Evolutionary conservation across 768 basidiomycete species (phyloP), one percentile per base, ranked within the genome.

Genomic region (Kwoniella botswanensis): DNA sequence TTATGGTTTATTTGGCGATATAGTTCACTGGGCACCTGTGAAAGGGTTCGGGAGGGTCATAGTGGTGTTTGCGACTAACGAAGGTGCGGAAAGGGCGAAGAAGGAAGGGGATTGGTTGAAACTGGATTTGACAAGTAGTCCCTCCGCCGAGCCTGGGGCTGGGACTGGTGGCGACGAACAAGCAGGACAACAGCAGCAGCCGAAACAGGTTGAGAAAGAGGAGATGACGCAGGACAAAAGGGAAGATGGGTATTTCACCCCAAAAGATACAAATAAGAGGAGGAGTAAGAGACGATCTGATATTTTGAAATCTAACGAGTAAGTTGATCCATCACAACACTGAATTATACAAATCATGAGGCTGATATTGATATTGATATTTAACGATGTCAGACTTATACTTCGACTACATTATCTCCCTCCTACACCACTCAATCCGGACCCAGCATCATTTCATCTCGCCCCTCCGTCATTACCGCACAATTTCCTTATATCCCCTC

Each of bases 401-500:
- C 68, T 82, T 63, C 76, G 78, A 70, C 76, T 83, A 54, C 76
- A 79, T 65, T 68, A 73, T 58, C 72, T 82, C 22, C 74, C 76
- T n/a, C 75, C 71, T 10, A 83, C 82, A 24, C 73, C 74, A 2
- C 72, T 78, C 18, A 41, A 78, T 74, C 56, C 76, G 73, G 73
- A 76, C 62, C 79, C 68, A 57, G 61, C 73, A 22, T 61, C 50
- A 29, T 85, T 87, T 75, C 89, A 90, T 77, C 88, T 95, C 44
- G 88, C 87, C 53, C 93, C 94, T 0, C 96, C 96, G 0, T 84
- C 87, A 0, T 75, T 90, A 50, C 92, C 94, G 76, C 93, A 93
- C 84, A 98, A 98, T 85, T 98, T 98, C 85, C 87, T 99, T 58
- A 95, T 99, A 73, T 98, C 97, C 0, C 97, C 97, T 0, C 97